phyloP scores from a whole-genome alignment of 1,139 yeast genomes.

The Yamadazyma triangularis region DNA sequence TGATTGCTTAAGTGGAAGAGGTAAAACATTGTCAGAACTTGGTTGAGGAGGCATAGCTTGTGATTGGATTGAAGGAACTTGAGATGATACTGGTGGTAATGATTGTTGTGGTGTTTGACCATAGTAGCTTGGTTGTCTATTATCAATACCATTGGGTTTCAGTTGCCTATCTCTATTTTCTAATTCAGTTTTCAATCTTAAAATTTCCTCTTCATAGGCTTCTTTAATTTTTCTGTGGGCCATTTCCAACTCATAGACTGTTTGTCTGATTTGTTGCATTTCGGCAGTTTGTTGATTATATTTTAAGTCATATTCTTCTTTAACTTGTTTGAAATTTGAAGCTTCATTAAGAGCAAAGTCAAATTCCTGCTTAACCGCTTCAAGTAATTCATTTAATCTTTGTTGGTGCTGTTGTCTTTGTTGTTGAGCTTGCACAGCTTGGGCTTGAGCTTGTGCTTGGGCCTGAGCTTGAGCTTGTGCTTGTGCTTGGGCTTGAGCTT shows the following conservation, averaged over 20 bases:
- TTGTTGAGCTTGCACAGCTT: constrained; percentile 24
- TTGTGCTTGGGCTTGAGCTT: constrained; percentile 11
- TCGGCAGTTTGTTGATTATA: constrained; percentile 91
- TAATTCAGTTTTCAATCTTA: constrained; percentile 78
- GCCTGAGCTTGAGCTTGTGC: constrained; percentile 15
- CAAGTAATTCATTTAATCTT: constrained; percentile 72
- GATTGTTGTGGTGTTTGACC: constrained; percentile 18
- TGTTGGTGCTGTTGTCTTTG: constrained; percentile 48
- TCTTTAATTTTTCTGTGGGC: constrained; percentile 95
- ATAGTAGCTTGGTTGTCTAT: constrained; percentile 13
- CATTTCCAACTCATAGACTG: constrained; percentile 89
- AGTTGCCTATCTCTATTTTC: constrained; percentile 66
- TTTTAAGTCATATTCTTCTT: constrained; percentile 89
- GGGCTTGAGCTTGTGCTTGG: constrained; percentile 20
- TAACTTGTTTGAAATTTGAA: constrained; percentile 79
- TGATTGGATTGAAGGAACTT: constrained; percentile 18
- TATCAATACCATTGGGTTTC: constrained; percentile 13
- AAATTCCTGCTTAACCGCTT: constrained; percentile 89
- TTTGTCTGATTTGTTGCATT: constrained; percentile 90
- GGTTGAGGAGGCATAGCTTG: constrained; percentile 15
- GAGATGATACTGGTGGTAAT: constrained; percentile 10
- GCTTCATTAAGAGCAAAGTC: constrained; percentile 86
- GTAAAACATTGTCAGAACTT: constrained; percentile 2
- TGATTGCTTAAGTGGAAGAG: constrained; percentile 13
- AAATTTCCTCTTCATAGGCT: constrained; percentile 90